phyloP scores from a whole-genome alignment of 139 green algal species.

The Closterium sp. region DNA sequence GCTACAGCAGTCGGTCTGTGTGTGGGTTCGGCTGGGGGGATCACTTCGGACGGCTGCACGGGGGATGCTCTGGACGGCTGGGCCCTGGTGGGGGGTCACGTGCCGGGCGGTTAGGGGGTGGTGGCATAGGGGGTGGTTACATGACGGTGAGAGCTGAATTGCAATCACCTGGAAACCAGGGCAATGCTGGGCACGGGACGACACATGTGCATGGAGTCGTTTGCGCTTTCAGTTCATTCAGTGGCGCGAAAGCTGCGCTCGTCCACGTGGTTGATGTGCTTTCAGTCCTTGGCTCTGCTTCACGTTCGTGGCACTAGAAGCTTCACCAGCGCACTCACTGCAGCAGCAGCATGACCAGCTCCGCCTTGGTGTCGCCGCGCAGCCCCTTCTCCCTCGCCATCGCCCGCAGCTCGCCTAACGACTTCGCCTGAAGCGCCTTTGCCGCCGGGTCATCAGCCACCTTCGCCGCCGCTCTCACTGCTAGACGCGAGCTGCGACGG shows the following conservation, averaged over 20 bases:
- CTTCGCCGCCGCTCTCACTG: background rate
- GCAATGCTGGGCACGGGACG: too few relatives aligned
- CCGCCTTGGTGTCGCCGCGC: constrained; percentile 5
- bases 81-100: background rate
- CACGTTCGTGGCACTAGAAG: background rate
- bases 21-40: background rate
- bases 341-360: constrained; percentile 2
- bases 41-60: background rate
- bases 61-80: background rate
- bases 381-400: constrained; percentile 1
- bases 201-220: too few relatives aligned
- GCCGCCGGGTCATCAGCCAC: background rate
- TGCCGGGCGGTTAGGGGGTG: background rate
- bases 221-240: too few relatives aligned
- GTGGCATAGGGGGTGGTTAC: background rate
- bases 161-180: too few relatives aligned
- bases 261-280: too few relatives aligned
- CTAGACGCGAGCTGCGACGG: background rate
- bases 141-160: background rate
- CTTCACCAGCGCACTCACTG: background rate
- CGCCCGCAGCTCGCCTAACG: background rate
- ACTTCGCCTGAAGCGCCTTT: background rate
- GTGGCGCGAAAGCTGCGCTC: too few relatives aligned
- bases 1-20: background rate
- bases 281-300: too few relatives aligned